phyloP scores from a whole-genome alignment of 495 filamentous ascomycete species.

The Cladorrhinum samala region DNA sequence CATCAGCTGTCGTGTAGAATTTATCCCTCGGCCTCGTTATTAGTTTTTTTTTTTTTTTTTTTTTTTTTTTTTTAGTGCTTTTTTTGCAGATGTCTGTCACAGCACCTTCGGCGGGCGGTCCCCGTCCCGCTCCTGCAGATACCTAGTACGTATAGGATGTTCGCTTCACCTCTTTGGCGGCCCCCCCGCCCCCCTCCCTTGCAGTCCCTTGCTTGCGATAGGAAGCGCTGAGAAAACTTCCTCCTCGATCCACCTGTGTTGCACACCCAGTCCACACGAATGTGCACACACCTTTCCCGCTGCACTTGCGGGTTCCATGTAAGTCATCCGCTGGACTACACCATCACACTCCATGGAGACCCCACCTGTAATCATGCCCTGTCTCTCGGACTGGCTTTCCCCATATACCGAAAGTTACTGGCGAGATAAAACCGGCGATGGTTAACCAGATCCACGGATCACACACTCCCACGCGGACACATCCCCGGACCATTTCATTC shows the following conservation, averaged over 20 bases:
- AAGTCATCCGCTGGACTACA: slow-evolving; percentile 28
- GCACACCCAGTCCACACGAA: background rate
- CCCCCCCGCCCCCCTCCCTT: background rate
- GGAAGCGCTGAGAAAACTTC: slow-evolving; percentile 1
- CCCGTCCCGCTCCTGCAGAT: slow-evolving; percentile 30
- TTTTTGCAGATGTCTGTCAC: slow-evolving; percentile 18
- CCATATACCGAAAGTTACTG: slow-evolving; percentile 1
- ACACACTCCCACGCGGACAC: slow-evolving; percentile 3
- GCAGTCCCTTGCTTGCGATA: background rate
- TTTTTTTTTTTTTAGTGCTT: slow-evolving; percentile 11
- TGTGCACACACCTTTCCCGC: background rate
- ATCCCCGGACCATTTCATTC: slow-evolving; percentile 1
- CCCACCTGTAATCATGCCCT: background rate
- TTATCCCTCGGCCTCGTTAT: background rate
- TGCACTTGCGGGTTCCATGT: slow-evolving; percentile 19
- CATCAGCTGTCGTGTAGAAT: background rate
- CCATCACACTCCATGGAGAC: slow-evolving; percentile 6
- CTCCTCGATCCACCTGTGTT: slow-evolving; percentile 7
- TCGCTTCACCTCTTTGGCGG: background rate
- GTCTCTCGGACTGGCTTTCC: slow-evolving; percentile 4
- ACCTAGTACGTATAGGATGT: background rate
- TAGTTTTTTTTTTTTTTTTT: slow-evolving; percentile 12
- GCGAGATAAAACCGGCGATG: background rate
- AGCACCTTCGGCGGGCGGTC: slow-evolving; percentile 14
- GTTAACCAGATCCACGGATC: slow-evolving; percentile 11